phyloP scores from a whole-genome alignment of 208 protist genomes.

The Angomonas ambiguus region DNA sequence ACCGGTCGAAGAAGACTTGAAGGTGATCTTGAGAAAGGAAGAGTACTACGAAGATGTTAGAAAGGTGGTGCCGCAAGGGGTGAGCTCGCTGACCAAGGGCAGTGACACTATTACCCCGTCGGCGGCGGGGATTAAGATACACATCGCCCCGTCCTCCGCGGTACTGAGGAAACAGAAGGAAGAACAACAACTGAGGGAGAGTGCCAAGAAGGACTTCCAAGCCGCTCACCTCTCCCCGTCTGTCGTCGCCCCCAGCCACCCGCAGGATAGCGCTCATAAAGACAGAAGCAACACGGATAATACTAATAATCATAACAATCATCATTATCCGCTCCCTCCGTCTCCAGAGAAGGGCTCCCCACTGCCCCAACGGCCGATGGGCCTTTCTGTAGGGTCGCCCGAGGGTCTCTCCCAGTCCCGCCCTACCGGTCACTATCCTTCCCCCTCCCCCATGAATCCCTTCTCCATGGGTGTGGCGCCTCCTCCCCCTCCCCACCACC shows the following conservation, averaged over 20 bases:
- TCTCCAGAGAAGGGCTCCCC: too few species aligned
- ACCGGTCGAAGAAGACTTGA: conserved; percentile 65
- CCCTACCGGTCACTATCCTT: too few species aligned
- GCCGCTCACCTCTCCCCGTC: conserved; percentile 1
- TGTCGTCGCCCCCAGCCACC: too few species aligned
- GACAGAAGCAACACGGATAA: too few species aligned
- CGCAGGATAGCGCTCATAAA: too few species aligned
- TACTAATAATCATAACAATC: too few species aligned
- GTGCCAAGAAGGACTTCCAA: conserved; percentile 20
- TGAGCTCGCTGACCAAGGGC: conserved; percentile 77
- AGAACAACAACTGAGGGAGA: conserved; percentile 15
- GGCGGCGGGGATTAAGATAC: conserved; percentile 84
- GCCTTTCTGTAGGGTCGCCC: too few species aligned
- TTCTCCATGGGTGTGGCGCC: background rate
- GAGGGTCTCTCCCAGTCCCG: too few species aligned
- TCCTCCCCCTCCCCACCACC: background rate
- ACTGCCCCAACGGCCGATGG: too few species aligned
- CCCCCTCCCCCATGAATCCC: too few species aligned
- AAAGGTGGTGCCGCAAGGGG: conserved; percentile 66
- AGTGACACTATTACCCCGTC: conserved; percentile 62
- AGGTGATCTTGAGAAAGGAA: conserved; percentile 54
- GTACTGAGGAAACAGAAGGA: conserved; percentile 43
- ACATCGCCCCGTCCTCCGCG: conserved; percentile 68
- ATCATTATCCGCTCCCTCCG: too few species aligned
- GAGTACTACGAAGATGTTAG: conserved; percentile 66